These are phyloP conservation scores for Platismatia glauca DNA, from an alignment of 495 filamentous ascomycete genomes.

Conservation along the genomic window DNA sequence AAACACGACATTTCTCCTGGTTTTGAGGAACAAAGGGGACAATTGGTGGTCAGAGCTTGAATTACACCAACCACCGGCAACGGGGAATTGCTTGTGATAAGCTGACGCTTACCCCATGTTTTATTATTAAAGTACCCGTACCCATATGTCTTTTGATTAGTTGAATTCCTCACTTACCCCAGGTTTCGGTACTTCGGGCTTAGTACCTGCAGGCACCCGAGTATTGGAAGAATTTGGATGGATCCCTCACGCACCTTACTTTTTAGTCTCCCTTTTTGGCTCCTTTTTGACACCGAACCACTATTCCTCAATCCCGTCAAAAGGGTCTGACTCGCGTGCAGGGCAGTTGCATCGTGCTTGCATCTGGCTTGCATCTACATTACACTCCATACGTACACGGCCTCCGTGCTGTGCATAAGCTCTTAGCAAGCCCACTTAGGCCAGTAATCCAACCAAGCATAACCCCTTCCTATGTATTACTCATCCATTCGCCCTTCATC, in stretches of 20 bases:
- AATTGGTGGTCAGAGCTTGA: slow-evolving; percentile 1
- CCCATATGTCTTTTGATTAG: too few relatives aligned
- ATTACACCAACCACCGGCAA: background rate
- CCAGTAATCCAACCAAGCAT: too few relatives aligned
- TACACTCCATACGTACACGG: background rate
- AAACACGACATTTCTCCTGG: too few relatives aligned
- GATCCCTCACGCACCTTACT: too few relatives aligned
- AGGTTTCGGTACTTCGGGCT: slow-evolving; percentile 10
- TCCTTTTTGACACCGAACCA: background rate
- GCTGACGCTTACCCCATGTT: slow-evolving; percentile 6
- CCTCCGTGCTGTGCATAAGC: background rate
- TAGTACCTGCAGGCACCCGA: slow-evolving; percentile 8
- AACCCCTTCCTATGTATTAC: background rate
- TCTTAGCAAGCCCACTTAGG: background rate
- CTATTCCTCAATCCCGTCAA: background rate
- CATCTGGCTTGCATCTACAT: background rate
- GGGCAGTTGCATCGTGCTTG: background rate
- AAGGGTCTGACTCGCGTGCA: background rate
- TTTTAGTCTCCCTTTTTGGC: too few relatives aligned
- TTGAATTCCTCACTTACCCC: too few relatives aligned
- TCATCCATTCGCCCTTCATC: background rate
- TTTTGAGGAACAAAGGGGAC: too few relatives aligned
- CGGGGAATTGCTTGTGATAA: background rate
- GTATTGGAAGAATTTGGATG: too few relatives aligned
- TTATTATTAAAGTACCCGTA: background rate